Evolutionary conservation across 2,329 filamentous ascomycete genomes (phyloP), one percentile per base, ranked within the genome.

Genomic region (Dendrostoma leiphaemia): DNA sequence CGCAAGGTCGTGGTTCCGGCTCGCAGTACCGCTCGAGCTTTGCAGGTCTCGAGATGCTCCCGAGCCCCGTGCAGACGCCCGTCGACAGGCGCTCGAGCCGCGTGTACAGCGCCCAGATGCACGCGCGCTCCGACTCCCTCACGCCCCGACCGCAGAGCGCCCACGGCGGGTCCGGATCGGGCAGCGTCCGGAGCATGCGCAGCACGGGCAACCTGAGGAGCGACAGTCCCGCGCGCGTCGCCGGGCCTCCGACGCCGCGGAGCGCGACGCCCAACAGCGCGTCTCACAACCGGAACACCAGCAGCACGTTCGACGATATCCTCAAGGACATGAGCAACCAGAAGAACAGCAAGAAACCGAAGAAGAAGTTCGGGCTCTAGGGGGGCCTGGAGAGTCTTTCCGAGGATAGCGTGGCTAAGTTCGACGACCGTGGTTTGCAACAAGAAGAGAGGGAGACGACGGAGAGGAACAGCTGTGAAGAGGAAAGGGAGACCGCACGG

Each of bases 241-340:
- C 46, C 15, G 37, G 38, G 6, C 51, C 52, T 12, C 32, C 40
- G 32, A 63, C 21, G 31, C 59, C 35, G 56, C 53, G n/a, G 57
- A 21, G 26, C n/a, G 48, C 34, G 34, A 40, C 47, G 46, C 32
- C 34, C 62, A 32, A 52, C 61, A 32, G 60, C 52, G 8, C 46
- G 48, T 17, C 54, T 12, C 56, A 55, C 40, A 43, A 8, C 17
- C 44, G 46, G 10, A 35, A 34, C 48, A 15, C 26, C 17, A 55
- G 50, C 21, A 67, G 64, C 58, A 68, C 69, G 24, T 72, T 72
- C 59, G 69, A 72, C 43, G 65, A 68, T 51, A 72, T 72, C 19
- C 60, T 72, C 48, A 65, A 69, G 60, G 66, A 63, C 52, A 69
- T 72, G 62, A 65, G 69, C 48, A 53, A 57, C 40, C 60, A 61